These are phyloP conservation scores for Martiniozyma abietophila DNA, from an alignment of 805 yeast species.

Conservation along the genomic window DNA sequence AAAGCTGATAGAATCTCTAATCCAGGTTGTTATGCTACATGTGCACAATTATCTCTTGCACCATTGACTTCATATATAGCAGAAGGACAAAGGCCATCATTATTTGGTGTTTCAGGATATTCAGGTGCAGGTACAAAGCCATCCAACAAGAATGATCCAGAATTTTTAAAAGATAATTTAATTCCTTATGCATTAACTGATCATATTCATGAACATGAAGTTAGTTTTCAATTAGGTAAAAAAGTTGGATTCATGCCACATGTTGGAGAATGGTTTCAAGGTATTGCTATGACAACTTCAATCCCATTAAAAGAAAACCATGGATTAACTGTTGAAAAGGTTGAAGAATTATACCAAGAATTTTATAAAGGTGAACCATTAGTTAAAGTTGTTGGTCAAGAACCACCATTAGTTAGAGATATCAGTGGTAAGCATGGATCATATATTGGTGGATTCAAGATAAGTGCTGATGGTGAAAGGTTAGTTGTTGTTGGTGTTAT, in stretches of 20 bases:
- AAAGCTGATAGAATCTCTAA: conserved; percentile 77
- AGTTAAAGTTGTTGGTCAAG: conserved; percentile 81
- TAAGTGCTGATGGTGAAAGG: conserved; percentile 78
- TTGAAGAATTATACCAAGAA: conserved; percentile 78
- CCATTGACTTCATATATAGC: conserved; percentile 57
- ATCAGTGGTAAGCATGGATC: conserved; percentile 93
- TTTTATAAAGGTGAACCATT: conserved; percentile 81
- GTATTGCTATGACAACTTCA: conserved; percentile 85
- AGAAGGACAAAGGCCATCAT: conserved; percentile 63
- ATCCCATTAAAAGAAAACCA: conserved; percentile 66
- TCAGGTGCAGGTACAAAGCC: conserved; percentile 99
- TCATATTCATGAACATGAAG: conserved; percentile 94
- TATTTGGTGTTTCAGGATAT: conserved; percentile 96
- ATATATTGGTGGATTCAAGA: conserved; percentile 92
- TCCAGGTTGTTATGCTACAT: conserved; percentile 99
- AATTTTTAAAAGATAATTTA: conserved; percentile 66
- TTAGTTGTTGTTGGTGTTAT: conserved; percentile 93
- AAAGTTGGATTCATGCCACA: conserved; percentile 91
- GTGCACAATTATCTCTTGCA: conserved; percentile 85
- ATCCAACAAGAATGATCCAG: conserved; percentile 85
- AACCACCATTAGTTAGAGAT: conserved; percentile 87
- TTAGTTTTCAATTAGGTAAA: conserved; percentile 67
- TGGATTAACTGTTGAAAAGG: conserved; percentile 63
- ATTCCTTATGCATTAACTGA: conserved; percentile 95
- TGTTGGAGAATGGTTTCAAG: conserved; percentile 99